Evolutionary conservation across 768 basidiomycete genomes (phyloP), one percentile per base, ranked within the genome.

Genomic region (Phlegmacium glaucopus): DNA sequence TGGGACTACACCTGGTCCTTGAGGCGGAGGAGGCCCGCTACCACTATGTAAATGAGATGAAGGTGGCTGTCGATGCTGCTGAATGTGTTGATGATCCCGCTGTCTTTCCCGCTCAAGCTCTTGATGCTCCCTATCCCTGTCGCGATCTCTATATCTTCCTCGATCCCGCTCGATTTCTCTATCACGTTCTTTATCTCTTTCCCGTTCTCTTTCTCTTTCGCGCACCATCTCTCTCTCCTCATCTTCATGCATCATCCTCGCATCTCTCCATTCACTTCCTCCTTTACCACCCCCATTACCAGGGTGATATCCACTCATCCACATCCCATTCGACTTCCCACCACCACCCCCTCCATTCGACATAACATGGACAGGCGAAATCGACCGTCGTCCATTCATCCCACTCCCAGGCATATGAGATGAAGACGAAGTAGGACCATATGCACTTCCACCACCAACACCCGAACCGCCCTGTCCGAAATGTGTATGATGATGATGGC

Each of bases 11-110:
- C 51, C 42, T 64, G 68, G 48, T 63, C 50, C 56, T 39, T 56
- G 52, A 8, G 48, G 39, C 15, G 61, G 43, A 38, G 60, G 52
- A 28, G 57, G 46, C 8, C 53, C 48, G 64, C 56, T 36, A 22
- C 37, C 46, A 39, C 32, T 39, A 49, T 61, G 30, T 30, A 54
- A 61, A 41, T 52, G 56, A 36, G 38, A 50, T 18, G 57, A 45
- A 13, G 61, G 56, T 46, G 62, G 60, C 53, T 61, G 75, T 18
- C 68, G 70, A 46, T 66, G 63, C 52, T 70, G 68, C 44, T 68
- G 72, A 50, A 62, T 62, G 56, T 64, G 69, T 42, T 60, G 61
- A 44, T 60, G 61, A 28, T 65, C 61, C 27, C 66, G 60, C 30
- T 65, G 61, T 15, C 50, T 50, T 28, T 63, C 58, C 39, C 61